Percentiles rank a stretch among this genome's conserved stretches.
phyloP scores from a whole-genome alignment of 2,329 filamentous ascomycete genomes.

The Pseudopyricularia javanii region DNA sequence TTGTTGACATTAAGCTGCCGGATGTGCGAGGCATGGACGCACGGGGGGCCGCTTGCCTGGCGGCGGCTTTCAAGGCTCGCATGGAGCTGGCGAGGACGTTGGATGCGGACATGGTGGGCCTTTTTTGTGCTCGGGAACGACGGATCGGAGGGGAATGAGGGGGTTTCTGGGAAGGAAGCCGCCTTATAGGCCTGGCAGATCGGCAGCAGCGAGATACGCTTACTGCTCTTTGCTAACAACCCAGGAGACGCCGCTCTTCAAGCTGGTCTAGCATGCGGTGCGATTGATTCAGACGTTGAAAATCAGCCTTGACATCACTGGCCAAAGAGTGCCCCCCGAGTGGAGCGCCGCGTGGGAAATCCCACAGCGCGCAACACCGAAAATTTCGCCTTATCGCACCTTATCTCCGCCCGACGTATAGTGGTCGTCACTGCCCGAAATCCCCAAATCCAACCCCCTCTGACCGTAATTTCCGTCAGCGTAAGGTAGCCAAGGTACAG shows the following conservation, averaged over 20 bases:
- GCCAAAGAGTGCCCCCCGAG: not conserved
- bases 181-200: not conserved
- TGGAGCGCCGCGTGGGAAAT: not conserved
- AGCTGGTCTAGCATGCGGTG: not conserved
- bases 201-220: not conserved
- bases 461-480: not conserved
- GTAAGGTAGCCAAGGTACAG: too few relatives aligned
- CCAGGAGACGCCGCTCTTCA: not conserved
- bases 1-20: not conserved
- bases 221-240: not conserved
- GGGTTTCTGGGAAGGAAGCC: not conserved
- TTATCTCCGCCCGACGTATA: not conserved
- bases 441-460: not conserved
- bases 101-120: slow-evolving; percentile 2
- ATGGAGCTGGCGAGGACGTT: slow-evolving; percentile 1
- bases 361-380: not conserved
- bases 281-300: not conserved
- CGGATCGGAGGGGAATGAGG: not conserved
- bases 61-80: not conserved
- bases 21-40: not conserved
- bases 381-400: not conserved
- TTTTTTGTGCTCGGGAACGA: not conserved
- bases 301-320: not conserved
- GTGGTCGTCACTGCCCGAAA: not conserved
- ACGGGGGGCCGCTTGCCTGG: not conserved